phyloP scores from a whole-genome alignment of 768 basidiomycete genomes.

The Xerocomus potaroensis region DNA sequence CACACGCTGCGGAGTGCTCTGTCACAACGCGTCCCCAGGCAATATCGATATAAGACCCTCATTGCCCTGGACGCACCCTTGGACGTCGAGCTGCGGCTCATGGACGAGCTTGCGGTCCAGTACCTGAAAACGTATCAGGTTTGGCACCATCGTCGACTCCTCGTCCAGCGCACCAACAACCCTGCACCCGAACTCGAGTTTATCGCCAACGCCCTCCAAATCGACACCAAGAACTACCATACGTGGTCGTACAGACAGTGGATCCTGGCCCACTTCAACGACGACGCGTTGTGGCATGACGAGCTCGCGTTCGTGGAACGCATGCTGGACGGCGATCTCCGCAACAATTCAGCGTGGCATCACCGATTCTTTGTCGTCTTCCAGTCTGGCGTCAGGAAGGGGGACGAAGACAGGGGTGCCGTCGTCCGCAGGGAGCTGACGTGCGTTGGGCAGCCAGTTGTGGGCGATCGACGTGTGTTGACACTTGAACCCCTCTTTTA shows the following conservation, averaged over 20 bases:
- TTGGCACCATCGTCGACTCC: slow-evolving; percentile 87
- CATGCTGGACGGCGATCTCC: slow-evolving; percentile 68
- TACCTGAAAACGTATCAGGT: slow-evolving; percentile 97
- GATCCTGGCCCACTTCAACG: slow-evolving; percentile 81
- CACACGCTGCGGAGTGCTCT: neutral
- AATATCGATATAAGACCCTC: slow-evolving; percentile 90
- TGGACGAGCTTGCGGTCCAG: slow-evolving; percentile 81
- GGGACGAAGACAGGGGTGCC: slow-evolving; percentile 58
- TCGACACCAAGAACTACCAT: slow-evolving; percentile 95
- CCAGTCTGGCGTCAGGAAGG: slow-evolving; percentile 55
- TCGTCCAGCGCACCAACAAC: slow-evolving; percentile 53
- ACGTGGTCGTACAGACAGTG: slow-evolving; percentile 99
- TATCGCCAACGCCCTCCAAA: slow-evolving; percentile 63
- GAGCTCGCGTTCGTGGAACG: slow-evolving; percentile 74
- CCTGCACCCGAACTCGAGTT: slow-evolving; percentile 74
- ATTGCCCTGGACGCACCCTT: slow-evolving; percentile 63
- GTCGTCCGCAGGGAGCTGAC: slow-evolving; percentile 65
- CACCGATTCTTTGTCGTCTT: slow-evolving; percentile 89
- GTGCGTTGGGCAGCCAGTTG: slow-evolving; percentile 44
- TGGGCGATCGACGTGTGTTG: neutral
- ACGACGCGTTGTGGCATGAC: slow-evolving; percentile 61
- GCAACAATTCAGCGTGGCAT: slow-evolving; percentile 99
- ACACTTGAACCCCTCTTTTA: slow-evolving; percentile 27
- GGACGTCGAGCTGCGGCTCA: slow-evolving; percentile 72
- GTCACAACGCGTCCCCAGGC: slow-evolving; percentile 48